Evolutionary conservation across 805 yeast species (phyloP).

Genomic region (Hanseniaspora mollemarum): DNA sequence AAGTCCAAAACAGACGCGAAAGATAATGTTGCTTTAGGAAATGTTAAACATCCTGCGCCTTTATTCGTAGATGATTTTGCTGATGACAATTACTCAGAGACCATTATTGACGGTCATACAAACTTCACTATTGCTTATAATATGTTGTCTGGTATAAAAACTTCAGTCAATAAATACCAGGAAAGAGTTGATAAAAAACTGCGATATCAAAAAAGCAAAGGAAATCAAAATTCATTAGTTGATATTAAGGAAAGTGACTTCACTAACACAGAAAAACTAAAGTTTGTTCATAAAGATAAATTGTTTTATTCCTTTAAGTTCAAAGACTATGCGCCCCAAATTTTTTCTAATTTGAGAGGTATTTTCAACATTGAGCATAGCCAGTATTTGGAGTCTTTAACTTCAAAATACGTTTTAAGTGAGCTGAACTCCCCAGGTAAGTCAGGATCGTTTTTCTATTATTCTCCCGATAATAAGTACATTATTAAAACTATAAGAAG

Average conservation of each 20-base stretch:
- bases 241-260: conserved; percentile 45
- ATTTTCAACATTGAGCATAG: conserved; percentile 88
- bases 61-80: conserved; percentile 39
- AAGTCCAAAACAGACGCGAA: conserved; percentile 26
- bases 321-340: conserved; percentile 92
- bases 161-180: conserved; percentile 74
- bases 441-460: conserved; percentile 92
- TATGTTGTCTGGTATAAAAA: conserved; percentile 93
- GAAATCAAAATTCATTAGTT: not conserved
- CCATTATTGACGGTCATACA: conserved; percentile 83
- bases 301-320: conserved; percentile 92
- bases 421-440: conserved; percentile 95
- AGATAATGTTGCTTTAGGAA: too few species aligned
- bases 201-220: not conserved
- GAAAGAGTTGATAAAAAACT: conserved; percentile 4
- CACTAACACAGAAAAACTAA: conserved; percentile 57
- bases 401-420: conserved; percentile 82
- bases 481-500: conserved; percentile 94
- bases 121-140: conserved; percentile 91
- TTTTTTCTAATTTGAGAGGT: conserved; percentile 71
- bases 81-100: conserved; percentile 58
- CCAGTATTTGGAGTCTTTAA: conserved; percentile 81
- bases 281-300: conserved; percentile 80
- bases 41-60: conserved; percentile 30
- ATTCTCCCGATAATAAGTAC: conserved; percentile 82